Evolutionary conservation across 768 basidiomycete genomes (phyloP), one percentile per base, ranked within the genome.

Genomic region (Pluteus cervinus): DNA sequence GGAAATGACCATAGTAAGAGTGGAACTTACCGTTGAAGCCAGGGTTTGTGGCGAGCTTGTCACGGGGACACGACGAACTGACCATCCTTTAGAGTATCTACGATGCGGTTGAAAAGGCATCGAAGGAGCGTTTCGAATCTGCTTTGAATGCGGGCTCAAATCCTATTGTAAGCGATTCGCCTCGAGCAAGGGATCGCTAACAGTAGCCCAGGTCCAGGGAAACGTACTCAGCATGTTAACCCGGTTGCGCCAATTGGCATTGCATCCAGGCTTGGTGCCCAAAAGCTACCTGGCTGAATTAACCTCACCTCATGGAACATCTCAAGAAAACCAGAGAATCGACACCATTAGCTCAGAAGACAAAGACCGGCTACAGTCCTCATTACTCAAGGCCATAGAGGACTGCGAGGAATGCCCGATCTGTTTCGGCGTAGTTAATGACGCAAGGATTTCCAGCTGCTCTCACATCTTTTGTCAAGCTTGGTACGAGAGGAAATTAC

Each of bases 381-480:
- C 71, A 4, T 69, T 90, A 29, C 66, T 71, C 8, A 73, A 80
- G 50, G 76, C 75, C 0, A 77, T 88, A 24, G 87, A 89, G 50
- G 86, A 90, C 45, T 79, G 66, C 36, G 83, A 88, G 61, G 87
- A 90, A 54, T 90, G 87, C 51, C 84, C 86, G 1, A 67, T 88
- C 36, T 88, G 86, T 49, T 81, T 86, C 42, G 57, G 59, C 40
- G 56, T 75, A 14, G 46, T 82, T 7, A 66, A 58, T 11, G 76
- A 87, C 21, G 75, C 85, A 3, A 67, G 83, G 31, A 87, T 90
- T 41, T 87, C 86, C 0, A 62, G 65, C 32, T 90, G 87, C 51
- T 56, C 75, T 3, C 87, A 90, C 50, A 61, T 67, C 43, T 90
- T 83, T 55, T 90, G 87, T 52, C 50, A 80, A 16, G 48, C 70